These are phyloP conservation scores for Anacardium occidentale DNA, from an alignment of 345 rosid genomes.

Conservation along the genomic window DNA sequence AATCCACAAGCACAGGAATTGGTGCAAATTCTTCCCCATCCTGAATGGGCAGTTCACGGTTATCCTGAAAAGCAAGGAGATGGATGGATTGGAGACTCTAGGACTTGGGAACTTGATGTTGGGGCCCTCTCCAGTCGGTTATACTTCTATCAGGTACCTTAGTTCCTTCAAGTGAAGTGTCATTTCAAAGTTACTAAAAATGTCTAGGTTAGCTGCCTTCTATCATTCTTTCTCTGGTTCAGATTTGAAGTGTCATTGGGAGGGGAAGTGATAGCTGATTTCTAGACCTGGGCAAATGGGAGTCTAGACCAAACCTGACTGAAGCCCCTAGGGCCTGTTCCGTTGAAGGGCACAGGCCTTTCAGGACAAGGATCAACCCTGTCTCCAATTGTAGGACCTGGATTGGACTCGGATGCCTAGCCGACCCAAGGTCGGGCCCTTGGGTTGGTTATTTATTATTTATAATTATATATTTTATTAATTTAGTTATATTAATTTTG, in stretches of 20 bases:
- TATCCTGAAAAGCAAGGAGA: constrained; percentile 47
- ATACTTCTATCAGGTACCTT: constrained; percentile 48
- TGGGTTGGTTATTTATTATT: too few species aligned
- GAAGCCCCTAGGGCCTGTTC: too few species aligned
- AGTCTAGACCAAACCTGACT: too few species aligned
- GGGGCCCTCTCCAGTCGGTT: constrained; percentile 49
- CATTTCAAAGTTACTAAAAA: background rate
- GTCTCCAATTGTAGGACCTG: too few species aligned
- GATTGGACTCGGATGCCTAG: too few species aligned
- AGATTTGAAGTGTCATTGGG: background rate
- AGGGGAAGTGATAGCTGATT: background rate
- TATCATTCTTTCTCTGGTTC: background rate
- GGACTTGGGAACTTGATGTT: constrained; percentile 49
- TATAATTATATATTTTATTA: too few species aligned
- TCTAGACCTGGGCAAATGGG: background rate
- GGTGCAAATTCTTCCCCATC: constrained; percentile 47
- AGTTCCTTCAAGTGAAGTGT: background rate
- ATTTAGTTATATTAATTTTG: too few species aligned
- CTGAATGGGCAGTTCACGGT: constrained; percentile 48
- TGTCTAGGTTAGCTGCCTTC: background rate
- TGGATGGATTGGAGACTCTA: constrained; percentile 46
- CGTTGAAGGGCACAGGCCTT: too few species aligned
- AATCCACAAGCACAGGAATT: constrained; percentile 59
- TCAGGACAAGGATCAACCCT: too few species aligned
- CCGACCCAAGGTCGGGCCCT: too few species aligned